phyloP scores from a whole-genome alignment of 768 basidiomycete genomes.

The Kwoniella newhampshirensis region DNA sequence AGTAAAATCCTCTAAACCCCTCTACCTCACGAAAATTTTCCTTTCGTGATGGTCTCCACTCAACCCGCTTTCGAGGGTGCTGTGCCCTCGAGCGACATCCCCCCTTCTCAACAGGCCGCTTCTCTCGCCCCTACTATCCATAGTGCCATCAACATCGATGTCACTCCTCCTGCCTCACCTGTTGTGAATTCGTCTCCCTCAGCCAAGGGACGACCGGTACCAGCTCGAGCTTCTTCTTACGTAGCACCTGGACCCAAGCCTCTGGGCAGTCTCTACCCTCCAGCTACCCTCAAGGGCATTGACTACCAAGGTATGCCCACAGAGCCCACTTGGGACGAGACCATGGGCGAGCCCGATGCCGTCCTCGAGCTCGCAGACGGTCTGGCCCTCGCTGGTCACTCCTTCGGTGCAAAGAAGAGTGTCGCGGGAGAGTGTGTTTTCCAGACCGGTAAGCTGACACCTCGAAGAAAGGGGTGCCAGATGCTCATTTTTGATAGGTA shows the following conservation, averaged over 20 bases:
- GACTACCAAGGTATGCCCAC: conserved; percentile 35
- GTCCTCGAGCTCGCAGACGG: conserved; percentile 90
- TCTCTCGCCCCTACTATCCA: conserved; percentile 33
- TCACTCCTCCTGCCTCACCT: conserved; percentile 33
- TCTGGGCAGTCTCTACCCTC: conserved; percentile 45
- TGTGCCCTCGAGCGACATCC: conserved; percentile 37
- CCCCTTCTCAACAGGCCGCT: conserved; percentile 25
- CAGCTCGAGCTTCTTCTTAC: conserved; percentile 22
- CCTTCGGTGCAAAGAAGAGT: conserved; percentile 92
- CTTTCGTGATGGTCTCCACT: conserved; percentile 15
- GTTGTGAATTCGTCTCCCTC: conserved; percentile 10
- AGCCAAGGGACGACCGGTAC: conserved; percentile 9
- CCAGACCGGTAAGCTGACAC: conserved; percentile 76
- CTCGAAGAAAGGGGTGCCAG: not conserved
- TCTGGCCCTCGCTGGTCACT: conserved; percentile 79
- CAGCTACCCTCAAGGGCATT: conserved; percentile 50
- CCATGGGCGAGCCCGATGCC: conserved; percentile 52
- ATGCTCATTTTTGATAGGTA: conserved; percentile 62
- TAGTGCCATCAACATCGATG: conserved; percentile 32
- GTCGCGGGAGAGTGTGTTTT: conserved; percentile 98
- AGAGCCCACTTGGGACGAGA: conserved; percentile 41
- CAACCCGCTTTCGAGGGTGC: conserved; percentile 36
- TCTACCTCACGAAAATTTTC: conserved; percentile 1
- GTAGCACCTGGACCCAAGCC: conserved; percentile 24
- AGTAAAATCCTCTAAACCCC: not conserved